Evolutionary conservation across 176 grass and related monocot genomes (phyloP).

Genomic region (sorghum (Sorghum bicolor)): DNA sequence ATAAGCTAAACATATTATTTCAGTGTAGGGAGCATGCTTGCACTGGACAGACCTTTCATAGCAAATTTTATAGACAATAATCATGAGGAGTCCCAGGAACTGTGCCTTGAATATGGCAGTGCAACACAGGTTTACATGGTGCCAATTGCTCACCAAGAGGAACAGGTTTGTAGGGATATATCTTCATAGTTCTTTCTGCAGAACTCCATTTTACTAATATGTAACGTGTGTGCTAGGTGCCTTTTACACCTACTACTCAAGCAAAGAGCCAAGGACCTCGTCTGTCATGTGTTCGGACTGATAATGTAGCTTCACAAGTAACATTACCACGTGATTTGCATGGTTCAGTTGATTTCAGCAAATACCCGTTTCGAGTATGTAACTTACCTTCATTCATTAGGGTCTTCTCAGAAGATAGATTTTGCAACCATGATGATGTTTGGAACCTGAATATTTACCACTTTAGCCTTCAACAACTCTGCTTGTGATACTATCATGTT

Average conservation of each 20-base stretch:
- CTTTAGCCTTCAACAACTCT: constrained; percentile 22
- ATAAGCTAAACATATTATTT: constrained; percentile 35
- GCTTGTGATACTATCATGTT: constrained; percentile 15
- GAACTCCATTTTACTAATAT: constrained; percentile 25
- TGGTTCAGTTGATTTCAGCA: constrained; percentile 85
- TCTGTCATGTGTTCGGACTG: constrained; percentile 20
- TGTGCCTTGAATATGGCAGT: constrained; percentile 92
- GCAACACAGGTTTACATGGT: constrained; percentile 85
- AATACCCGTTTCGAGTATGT: constrained; percentile 92
- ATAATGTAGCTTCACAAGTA: constrained; percentile 66
- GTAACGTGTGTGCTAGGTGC: constrained; percentile 51
- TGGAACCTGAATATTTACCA: background rate
- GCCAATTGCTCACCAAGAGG: constrained; percentile 80
- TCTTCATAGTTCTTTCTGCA: constrained; percentile 26
- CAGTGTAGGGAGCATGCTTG: constrained; percentile 96
- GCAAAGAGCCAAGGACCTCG: constrained; percentile 64
- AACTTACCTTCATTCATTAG: constrained; percentile 21
- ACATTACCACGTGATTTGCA: constrained; percentile 71
- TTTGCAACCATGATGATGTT: constrained; percentile 13
- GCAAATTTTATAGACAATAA: constrained; percentile 41
- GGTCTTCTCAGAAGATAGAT: constrained; percentile 20
- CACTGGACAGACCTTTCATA: constrained; percentile 85
- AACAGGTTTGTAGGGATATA: constrained; percentile 64
- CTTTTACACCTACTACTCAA: constrained; percentile 89
- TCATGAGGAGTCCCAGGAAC: constrained; percentile 54